These are phyloP conservation scores for Maudiozyma pseudohumilis DNA, from an alignment of 805 yeast species.

Conservation along the genomic window DNA sequence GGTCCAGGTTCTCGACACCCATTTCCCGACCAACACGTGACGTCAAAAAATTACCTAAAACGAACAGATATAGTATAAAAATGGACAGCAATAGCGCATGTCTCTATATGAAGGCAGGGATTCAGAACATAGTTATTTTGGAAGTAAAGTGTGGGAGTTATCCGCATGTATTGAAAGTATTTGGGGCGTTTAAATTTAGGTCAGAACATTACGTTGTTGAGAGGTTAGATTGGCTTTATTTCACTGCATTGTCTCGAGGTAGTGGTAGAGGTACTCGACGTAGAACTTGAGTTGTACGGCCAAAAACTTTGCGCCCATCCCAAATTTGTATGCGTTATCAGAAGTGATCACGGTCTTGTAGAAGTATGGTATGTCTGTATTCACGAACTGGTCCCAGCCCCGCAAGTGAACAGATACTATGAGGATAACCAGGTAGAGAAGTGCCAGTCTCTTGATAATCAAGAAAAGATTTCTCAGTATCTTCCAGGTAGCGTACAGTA, in stretches of 20 bases:
- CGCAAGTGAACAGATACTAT: conserved; percentile 26
- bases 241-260: not conserved
- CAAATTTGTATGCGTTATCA: conserved; percentile 2
- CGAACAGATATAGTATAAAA: too few species aligned
- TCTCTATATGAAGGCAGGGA: too few species aligned
- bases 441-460: conserved; percentile 19
- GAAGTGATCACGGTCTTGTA: conserved; percentile 7
- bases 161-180: too few species aligned
- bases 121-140: too few species aligned
- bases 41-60: too few species aligned
- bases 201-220: too few species aligned
- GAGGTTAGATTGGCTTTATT: too few species aligned
- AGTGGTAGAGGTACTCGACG: not conserved
- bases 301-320: not conserved
- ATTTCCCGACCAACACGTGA: too few species aligned
- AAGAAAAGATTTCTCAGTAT: conserved; percentile 25
- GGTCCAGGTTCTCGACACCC: too few species aligned
- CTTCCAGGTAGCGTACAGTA: conserved; percentile 20
- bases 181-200: too few species aligned
- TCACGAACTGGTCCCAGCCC: conserved; percentile 22
- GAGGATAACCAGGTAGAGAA: conserved; percentile 12
- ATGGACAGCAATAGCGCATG: too few species aligned
- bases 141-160: too few species aligned
- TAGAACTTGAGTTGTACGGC: conserved; percentile 3
- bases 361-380: conserved; percentile 14